Conservation (phyloP, 1,284 basidiomycete genomes). For the Cryptococcus jaspeensis region DNA sequence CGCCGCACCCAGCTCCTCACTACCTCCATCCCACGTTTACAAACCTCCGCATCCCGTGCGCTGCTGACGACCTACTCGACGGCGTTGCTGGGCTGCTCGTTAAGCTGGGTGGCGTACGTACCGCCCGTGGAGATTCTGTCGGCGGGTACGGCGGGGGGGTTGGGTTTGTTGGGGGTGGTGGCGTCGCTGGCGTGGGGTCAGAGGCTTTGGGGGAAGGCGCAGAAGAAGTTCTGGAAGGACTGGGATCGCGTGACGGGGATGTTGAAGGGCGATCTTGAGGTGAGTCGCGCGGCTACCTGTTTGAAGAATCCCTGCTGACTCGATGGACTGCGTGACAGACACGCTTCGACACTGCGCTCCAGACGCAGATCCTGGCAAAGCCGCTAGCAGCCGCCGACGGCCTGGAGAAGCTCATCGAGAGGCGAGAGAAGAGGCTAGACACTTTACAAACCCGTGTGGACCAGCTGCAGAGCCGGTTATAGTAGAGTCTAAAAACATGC, state of each 20-base stretch:
- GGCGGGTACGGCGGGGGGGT: conserved; percentile 59
- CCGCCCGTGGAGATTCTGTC: conserved; percentile 31
- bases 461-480: conserved; percentile 9
- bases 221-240: conserved; percentile 70
- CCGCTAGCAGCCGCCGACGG: conserved; percentile 48
- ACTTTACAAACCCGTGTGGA: conserved; percentile 54
- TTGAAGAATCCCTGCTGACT: conserved; percentile 5
- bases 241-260: conserved; percentile 68
- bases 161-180: conserved; percentile 60
- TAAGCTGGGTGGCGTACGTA: conserved; percentile 47
- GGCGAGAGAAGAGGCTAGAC: conserved; percentile 54
- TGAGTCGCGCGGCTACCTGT: conserved; percentile 42
- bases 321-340: conserved; percentile 17
- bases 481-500: background rate
- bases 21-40: conserved; percentile 62
- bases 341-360: conserved; percentile 18
- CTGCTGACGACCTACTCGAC: conserved; percentile 55
- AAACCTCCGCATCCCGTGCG: conserved; percentile 64
- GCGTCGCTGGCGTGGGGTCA: conserved; percentile 65
- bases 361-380: conserved; percentile 44
- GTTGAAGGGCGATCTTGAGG: conserved; percentile 69
- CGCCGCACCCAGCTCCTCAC: conserved; percentile 62
- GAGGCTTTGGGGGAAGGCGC: conserved; percentile 68
- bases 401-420: conserved; percentile 54
- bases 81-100: conserved; percentile 48